These are phyloP conservation scores for Paramecium tetraurelia DNA, from an alignment of 73 alveolate genomes.

Conservation along the genomic window DNA sequence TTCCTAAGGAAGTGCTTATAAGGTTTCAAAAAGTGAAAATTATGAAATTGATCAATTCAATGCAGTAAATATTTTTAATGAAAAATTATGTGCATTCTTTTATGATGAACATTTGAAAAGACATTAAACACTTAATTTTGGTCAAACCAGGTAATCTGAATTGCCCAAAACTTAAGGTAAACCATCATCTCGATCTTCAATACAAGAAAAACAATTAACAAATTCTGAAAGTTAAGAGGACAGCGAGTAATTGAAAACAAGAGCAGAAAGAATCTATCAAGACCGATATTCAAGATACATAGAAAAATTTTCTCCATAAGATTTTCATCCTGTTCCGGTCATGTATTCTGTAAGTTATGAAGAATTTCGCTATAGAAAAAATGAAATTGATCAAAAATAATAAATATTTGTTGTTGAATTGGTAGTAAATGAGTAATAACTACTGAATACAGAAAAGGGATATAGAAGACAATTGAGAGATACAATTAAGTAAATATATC, in stretches of 20 bases:
- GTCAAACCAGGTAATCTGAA: background rate
- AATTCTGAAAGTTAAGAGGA: background rate
- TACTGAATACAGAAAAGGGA: background rate
- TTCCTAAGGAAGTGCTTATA: slow-evolving; percentile 13
- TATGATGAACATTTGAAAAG: slow-evolving; percentile 22
- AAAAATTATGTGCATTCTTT: background rate
- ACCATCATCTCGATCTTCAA: background rate
- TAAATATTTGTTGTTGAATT: slow-evolving; percentile 13
- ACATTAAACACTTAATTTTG: background rate
- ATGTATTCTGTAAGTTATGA: slow-evolving; percentile 10
- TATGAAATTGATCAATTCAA: background rate
- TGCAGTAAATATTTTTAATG: background rate
- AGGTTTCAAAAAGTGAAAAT: background rate
- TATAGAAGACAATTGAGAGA: slow-evolving; percentile 27
- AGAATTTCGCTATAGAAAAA: slow-evolving; percentile 5
- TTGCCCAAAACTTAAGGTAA: background rate
- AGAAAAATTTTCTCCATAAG: background rate
- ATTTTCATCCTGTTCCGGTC: slow-evolving; percentile 8
- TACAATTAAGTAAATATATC: background rate
- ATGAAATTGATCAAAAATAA: background rate
- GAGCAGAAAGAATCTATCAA: background rate
- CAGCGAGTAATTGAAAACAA: background rate
- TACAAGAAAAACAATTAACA: background rate
- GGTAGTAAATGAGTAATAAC: background rate
- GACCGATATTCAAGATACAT: background rate